Evolutionary conservation across 495 filamentous ascomycete genomes (phyloP), one percentile per base, ranked within the genome.

Genomic region (Xylaria palmicola): DNA sequence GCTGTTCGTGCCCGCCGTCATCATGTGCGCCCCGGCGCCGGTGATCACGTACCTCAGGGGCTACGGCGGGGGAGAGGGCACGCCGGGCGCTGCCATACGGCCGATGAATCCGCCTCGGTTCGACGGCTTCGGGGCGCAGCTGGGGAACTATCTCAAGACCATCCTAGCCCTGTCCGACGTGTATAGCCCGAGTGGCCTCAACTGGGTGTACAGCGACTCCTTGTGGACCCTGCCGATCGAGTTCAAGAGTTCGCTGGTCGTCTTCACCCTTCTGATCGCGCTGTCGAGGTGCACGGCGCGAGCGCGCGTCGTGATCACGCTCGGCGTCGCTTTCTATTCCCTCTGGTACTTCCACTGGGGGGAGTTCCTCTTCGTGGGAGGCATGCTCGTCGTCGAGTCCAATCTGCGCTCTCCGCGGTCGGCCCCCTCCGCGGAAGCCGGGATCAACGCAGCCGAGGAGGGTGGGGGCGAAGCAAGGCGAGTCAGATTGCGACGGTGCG

Each of bases 151-250:
- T 12, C 15, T 19, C 4, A 19, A 24, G 1, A 24, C 37, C 1
- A 10, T 54, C 0, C n/a, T 60, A 13, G 13, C 26, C 4, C 40
- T 60, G 7, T 53, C 58, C 3, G 49, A 60, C 22, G 5, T 47
- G 0, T 60, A 53, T n/a, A 24, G 1, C 39, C 29, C 48, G 24
- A n/a, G 29, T 8, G 17, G 6, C 27, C 13, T 40, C 10, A 5
- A 24, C 0, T 62, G 50, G 59, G 34, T 56, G 1, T 75, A 73
- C 65, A 75, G 75, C 63, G 68, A 70, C 52, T 74, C 75, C 51
- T 62, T 78, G 7, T 78, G 76, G 76, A 75, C 75, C 15, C 72
- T 78, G 39, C 75, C 76, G 7, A 54, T 75, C 44, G 76, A 78
- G 64, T 74, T 76, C 59, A 67, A 57, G 39, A 69, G 76, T n/a